phyloP scores from a whole-genome alignment of 371 early-diverging fungal species.

The Mucor indicus region DNA sequence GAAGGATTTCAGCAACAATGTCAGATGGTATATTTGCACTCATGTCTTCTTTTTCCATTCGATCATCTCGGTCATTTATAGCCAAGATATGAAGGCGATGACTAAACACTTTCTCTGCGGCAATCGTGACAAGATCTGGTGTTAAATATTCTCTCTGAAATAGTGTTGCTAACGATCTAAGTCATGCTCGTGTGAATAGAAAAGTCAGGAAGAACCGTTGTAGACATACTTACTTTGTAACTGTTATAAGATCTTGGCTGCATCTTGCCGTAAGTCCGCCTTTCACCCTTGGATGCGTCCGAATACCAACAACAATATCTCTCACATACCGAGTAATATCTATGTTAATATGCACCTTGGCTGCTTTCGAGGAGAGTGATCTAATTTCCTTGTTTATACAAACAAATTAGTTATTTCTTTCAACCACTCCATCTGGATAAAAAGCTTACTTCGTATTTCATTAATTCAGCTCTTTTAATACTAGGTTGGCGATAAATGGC shows the following conservation, averaged over 20 bases:
- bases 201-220: not conserved
- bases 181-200: not conserved
- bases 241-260: conserved; percentile 53
- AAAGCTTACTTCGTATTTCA: conserved; percentile 27
- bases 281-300: conserved; percentile 57
- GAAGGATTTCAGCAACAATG: conserved; percentile 28
- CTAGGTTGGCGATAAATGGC: not conserved
- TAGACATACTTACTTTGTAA: conserved; percentile 48
- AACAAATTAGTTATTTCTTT: no score
- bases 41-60: conserved; percentile 27
- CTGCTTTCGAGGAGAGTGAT: conserved; percentile 40
- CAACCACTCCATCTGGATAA: not conserved
- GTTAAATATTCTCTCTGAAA: conserved; percentile 58
- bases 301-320: conserved; percentile 60
- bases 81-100: conserved; percentile 37
- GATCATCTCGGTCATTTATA: conserved; percentile 14
- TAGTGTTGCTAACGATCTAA: conserved; percentile 50
- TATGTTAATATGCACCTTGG: conserved; percentile 51
- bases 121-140: conserved; percentile 57
- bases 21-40: conserved; percentile 21
- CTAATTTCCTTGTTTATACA: conserved; percentile 46
- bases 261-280: conserved; percentile 62
- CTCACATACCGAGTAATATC: conserved; percentile 61
- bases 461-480: conserved; percentile 19
- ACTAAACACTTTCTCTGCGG: conserved; percentile 56